A percentile compares a stretch with the other conserved stretches of the same genome.
Evolutionary conservation across 768 basidiomycete genomes (phyloP).

Genomic region (Lactifluus echinatus): DNA sequence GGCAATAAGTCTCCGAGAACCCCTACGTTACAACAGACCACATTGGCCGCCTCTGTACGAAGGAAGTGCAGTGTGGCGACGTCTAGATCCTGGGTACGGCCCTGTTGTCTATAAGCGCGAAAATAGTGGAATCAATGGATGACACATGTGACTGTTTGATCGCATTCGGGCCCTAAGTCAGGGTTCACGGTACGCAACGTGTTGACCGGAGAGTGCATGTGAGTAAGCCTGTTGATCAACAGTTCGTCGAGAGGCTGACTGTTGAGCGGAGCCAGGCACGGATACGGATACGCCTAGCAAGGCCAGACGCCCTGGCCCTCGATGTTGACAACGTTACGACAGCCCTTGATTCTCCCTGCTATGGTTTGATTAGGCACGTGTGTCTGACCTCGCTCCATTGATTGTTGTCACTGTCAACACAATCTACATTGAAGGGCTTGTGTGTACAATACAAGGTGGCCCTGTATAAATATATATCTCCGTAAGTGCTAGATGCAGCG

Average conservation of each 20-base stretch:
- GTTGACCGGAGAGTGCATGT: no score
- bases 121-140: neutral
- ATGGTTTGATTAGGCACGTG: slow-evolving; percentile 1
- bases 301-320: neutral
- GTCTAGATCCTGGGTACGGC: neutral
- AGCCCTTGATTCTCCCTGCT: neutral
- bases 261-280: neutral
- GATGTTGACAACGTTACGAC: neutral
- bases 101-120: neutral
- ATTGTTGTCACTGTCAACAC: neutral
- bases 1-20: neutral
- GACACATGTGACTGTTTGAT: no score
- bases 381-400: neutral
- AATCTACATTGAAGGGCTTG: neutral
- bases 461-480: neutral
- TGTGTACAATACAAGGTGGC: neutral
- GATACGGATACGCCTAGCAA: neutral
- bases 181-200: neutral
- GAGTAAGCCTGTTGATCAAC: neutral
- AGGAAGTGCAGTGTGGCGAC: neutral
- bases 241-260: neutral
- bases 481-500: neutral
- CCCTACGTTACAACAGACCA: neutral
- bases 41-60: neutral
- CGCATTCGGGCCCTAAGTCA: no score